Evolutionary conservation across 2,329 filamentous ascomycete genomes (phyloP).

Genomic region (Phialocephala sp.): DNA sequence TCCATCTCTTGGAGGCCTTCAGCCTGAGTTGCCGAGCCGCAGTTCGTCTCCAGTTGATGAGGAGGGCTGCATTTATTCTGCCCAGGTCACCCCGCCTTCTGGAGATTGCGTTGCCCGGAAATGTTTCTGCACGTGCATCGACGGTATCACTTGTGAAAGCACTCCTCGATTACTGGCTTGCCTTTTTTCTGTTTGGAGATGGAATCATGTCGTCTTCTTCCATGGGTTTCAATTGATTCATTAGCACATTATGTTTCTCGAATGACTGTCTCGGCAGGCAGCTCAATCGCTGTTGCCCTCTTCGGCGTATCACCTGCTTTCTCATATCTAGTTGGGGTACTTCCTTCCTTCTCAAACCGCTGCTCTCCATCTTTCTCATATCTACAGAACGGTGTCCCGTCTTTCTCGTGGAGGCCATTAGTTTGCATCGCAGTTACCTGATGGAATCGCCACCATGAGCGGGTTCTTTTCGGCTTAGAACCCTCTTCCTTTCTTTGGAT

Average conservation of each 20-base stretch:
- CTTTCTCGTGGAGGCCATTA: constrained; percentile 18
- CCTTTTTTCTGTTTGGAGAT: neutral
- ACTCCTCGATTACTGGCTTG: neutral
- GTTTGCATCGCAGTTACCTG: constrained; percentile 20
- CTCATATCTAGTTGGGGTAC: constrained; percentile 11
- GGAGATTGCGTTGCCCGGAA: neutral
- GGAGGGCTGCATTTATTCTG: neutral
- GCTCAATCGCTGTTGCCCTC: neutral
- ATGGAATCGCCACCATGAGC: constrained; percentile 12
- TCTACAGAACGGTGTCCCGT: neutral
- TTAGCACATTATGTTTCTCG: neutral
- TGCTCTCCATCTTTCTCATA: constrained; percentile 17
- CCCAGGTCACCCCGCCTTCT: neutral
- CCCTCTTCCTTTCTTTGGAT: constrained; percentile 12
- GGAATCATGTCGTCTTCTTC: neutral
- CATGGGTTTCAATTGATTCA: neutral
- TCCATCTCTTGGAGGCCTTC: neutral
- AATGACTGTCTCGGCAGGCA: neutral
- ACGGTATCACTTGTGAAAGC: neutral
- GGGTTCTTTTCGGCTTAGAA: neutral
- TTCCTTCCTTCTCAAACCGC: constrained; percentile 14
- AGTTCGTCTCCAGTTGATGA: constrained; percentile 6
- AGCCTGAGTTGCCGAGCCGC: constrained; percentile 2
- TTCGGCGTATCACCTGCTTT: constrained; percentile 12
- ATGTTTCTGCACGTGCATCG: neutral